phyloP scores from a whole-genome alignment of 2,329 filamentous ascomycete genomes.

The Blastomyces parvus region DNA sequence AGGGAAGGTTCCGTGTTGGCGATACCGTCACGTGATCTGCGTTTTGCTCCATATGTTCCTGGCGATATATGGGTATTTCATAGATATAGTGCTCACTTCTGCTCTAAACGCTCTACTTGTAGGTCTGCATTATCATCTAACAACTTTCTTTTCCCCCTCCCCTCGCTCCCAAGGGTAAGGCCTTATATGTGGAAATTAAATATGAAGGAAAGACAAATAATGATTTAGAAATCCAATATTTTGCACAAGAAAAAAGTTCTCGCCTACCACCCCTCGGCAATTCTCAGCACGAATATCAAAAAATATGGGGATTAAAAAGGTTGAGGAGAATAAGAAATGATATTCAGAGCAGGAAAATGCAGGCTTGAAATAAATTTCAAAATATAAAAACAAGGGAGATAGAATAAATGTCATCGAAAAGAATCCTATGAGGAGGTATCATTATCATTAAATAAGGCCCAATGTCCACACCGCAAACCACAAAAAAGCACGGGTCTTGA shows the following conservation, averaged over 20 bases:
- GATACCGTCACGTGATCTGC: background rate
- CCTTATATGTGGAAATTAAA: background rate
- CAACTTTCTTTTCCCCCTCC: too few relatives aligned
- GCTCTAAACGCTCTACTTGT: background rate
- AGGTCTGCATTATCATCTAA: background rate
- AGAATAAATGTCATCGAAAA: background rate
- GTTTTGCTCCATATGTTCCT: background rate
- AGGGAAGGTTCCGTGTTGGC: background rate
- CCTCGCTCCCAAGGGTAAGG: background rate
- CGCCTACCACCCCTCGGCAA: background rate
- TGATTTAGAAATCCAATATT: background rate
- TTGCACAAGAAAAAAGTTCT: background rate
- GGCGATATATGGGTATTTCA: background rate
- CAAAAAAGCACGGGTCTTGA: background rate
- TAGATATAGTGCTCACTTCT: background rate
- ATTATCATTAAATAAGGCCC: slow-evolving; percentile 8
- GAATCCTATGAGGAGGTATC: background rate
- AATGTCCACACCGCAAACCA: background rate
- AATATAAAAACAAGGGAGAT: background rate
- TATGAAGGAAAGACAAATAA: background rate
- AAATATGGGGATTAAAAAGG: slow-evolving; percentile 17
- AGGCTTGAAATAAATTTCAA: background rate
- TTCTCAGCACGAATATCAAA: slow-evolving; percentile 9
- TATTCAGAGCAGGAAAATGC: background rate
- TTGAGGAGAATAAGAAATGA: slow-evolving; percentile 1